Base-by-base conservation (phyloP, 108 stramenopile genomes). In the Seminavis robusta region DNA sequence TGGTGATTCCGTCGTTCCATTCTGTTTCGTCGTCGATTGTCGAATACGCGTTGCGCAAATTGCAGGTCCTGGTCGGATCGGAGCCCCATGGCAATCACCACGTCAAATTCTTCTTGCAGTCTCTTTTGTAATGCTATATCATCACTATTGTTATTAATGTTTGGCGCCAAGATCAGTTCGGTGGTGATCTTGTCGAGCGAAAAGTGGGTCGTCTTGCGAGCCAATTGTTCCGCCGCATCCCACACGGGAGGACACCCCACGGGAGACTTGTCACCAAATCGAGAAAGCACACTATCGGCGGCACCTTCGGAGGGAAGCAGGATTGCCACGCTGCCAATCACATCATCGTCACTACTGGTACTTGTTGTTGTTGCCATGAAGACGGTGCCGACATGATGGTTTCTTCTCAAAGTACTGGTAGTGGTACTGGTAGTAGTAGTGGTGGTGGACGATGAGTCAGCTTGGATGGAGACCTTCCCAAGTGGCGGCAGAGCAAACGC, bases 251-350 rank as follows among this genome's bases (percentile, higher is more conserved):
- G 83, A 47, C 30, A 56, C 31, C 58, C 64, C 0, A 79, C 67
- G 1, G 87, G 87, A 0, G 83, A 82, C 29, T 61, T 58, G 0
- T 59, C 37, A 17, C 87, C 87, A 54, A 82, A 88, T n/a, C n/a
- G n/a, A n/a, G n/a, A n/a, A n/a, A n/a, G n/a, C n/a, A n/a, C n/a
- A n/a, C n/a, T n/a, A n/a, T n/a, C n/a, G n/a, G n/a, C n/a, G n/a
- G n/a, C n/a, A n/a, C n/a, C n/a, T n/a, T n/a, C n/a, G n/a, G n/a
- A n/a, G n/a, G n/a, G n/a, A n/a, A n/a, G n/a, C n/a, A n/a, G n/a
- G n/a, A n/a, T n/a, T n/a, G n/a, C n/a, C n/a, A n/a, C n/a, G n/a
- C n/a, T n/a, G n/a, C n/a, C n/a, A n/a, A n/a, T n/a, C n/a, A n/a
- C n/a, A n/a, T n/a, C n/a, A n/a, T n/a, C n/a, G n/a, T n/a, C n/a